A percentile compares a stretch with the other conserved stretches of the same genome.
Evolutionary conservation across 306 rosid genomes (phyloP).

Genomic region (Sphenostylis stenocarpa): DNA sequence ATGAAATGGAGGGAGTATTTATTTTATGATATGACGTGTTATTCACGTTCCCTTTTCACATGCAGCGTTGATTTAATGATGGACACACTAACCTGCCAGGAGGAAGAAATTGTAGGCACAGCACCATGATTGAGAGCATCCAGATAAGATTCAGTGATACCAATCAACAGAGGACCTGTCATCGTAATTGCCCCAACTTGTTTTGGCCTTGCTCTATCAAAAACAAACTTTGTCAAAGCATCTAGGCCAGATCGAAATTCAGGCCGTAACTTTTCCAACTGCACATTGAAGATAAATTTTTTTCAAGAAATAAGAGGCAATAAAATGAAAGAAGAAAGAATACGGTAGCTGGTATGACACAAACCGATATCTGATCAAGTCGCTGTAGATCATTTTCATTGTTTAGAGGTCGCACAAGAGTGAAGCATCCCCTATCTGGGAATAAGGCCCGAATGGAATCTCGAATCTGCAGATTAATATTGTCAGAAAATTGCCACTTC

Average conservation of each 20-base stretch:
- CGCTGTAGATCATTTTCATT: constrained; percentile 67
- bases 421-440: constrained; percentile 80
- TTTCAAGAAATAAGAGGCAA: not conserved
- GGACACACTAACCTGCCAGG: constrained; percentile 74
- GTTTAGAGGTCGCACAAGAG: constrained; percentile 79
- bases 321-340: not conserved
- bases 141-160: constrained; percentile 73
- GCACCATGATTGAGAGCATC: constrained; percentile 85
- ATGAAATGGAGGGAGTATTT: too few relatives aligned
- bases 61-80: not conserved
- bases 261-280: constrained; percentile 69
- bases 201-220: constrained; percentile 84
- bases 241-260: constrained; percentile 74
- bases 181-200: constrained; percentile 79
- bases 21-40: not conserved
- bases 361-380: constrained; percentile 68
- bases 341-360: constrained; percentile 18
- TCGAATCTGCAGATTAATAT: constrained; percentile 55
- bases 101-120: constrained; percentile 77
- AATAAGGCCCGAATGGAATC: constrained; percentile 74
- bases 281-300: constrained; percentile 27
- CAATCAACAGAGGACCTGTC: constrained; percentile 80
- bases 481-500: constrained; percentile 30
- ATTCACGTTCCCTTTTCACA: not conserved
- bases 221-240: constrained; percentile 71